Evolutionary conservation across 73 alveolate species (phyloP), one percentile per base, ranked within the genome.

Genomic region (Breviolum minutum): DNA sequence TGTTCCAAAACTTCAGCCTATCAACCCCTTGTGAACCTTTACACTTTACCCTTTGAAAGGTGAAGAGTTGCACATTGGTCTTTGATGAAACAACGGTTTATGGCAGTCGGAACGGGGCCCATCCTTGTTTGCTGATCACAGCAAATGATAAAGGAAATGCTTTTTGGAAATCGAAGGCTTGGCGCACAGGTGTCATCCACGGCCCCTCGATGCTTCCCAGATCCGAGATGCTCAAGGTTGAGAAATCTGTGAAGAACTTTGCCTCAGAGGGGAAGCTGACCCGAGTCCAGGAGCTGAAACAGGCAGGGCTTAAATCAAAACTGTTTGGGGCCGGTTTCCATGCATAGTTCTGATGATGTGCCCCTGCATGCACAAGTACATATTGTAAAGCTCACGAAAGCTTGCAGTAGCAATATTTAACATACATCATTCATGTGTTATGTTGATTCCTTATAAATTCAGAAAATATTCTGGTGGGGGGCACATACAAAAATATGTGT

Each of bases 231-330:
- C 16, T 85, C 63, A 85, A 85, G 79, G 94, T 62, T 14, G 94
- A 85, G 63, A 61, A 63, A 26, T 9, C 68, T 5, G 54, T 19
- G 22, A 60, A 11, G 26, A 27, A 27, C 29, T 62, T 62, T n/a
- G 79, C 77, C 63, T 11, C 63, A 13, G 94, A 85, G 6, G 60
- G 30, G 79, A 61, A 26, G 94, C 76, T 85, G 79, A 85, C 94
- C 8, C 68, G 79, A 20, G 94, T 85, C n/a, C 94, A 85, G 94
- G 94, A 85, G 20, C 27, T 85, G 63, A 85, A 85, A 63, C 94
- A 85, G 94, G 94, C 79, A 6, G 63, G 79, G 13, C 26, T 12
- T 11, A 7, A 30, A 81, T 5, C 0, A 40, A 77, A 81, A n/a
- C 54, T 81, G 26, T 77, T 77, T 9, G 29, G 12, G 62, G 11